These are phyloP conservation scores for Thecaphora thlaspeos DNA, from an alignment of 1,284 basidiomycete species.

Conservation along the genomic window DNA sequence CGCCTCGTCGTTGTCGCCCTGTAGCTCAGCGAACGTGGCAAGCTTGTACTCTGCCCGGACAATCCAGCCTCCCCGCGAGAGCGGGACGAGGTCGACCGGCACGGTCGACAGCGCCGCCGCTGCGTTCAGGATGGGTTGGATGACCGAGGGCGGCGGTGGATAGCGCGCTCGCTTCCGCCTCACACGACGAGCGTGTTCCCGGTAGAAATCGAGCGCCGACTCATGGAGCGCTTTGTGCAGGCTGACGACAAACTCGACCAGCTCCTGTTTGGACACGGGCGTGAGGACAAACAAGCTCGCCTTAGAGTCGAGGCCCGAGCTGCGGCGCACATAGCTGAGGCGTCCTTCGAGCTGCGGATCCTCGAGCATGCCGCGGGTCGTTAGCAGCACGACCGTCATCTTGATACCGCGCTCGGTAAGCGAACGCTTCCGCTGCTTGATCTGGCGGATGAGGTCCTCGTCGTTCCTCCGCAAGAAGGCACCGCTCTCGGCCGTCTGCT, in stretches of 20 bases:
- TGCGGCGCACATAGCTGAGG: constrained; percentile 78
- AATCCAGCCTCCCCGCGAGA: constrained; percentile 85
- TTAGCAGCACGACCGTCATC: constrained; percentile 89
- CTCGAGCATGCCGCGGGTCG: constrained; percentile 69
- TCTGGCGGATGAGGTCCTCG: constrained; percentile 66
- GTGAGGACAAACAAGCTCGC: constrained; percentile 92
- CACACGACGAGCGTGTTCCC: constrained; percentile 83
- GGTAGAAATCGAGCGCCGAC: constrained; percentile 86
- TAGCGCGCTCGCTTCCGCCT: constrained; percentile 77
- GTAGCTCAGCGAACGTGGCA: constrained; percentile 90
- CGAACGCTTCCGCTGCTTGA: constrained; percentile 73
- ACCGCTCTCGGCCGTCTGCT: constrained; percentile 3
- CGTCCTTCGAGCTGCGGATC: constrained; percentile 72
- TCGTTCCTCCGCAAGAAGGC: constrained; percentile 63
- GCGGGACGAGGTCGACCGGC: constrained; percentile 34
- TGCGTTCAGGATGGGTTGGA: constrained; percentile 44
- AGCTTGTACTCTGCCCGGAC: constrained; percentile 97
- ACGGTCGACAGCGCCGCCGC: constrained; percentile 9
- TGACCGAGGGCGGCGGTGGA: constrained; percentile 59
- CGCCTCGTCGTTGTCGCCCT: constrained; percentile 76
- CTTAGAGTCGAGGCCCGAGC: constrained; percentile 82
- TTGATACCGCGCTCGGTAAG: constrained; percentile 86
- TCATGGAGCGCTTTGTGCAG: constrained; percentile 85
- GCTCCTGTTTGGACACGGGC: constrained; percentile 74
- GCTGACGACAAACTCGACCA: constrained; percentile 63